Percentiles rank a stretch among this genome's conserved stretches.
Conservation (phyloP, 2,329 filamentous ascomycete genomes). For the Plectosphaerella sp. region DNA sequence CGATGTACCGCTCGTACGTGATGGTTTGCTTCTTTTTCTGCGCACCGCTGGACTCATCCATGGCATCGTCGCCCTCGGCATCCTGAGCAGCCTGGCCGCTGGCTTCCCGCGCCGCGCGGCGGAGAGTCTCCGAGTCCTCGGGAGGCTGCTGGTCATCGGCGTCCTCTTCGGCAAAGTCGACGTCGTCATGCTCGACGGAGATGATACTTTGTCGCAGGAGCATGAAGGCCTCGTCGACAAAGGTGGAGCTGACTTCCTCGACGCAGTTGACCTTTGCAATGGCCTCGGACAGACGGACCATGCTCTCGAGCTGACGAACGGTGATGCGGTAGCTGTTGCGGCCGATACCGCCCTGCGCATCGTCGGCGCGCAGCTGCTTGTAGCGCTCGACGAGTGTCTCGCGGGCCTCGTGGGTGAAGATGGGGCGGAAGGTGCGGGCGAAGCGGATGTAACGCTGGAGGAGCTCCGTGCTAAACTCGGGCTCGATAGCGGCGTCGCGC, state of each 20-base stretch:
- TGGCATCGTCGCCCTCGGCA: constrained; percentile 38
- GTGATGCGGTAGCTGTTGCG: constrained; percentile 97
- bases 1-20: constrained; percentile 91
- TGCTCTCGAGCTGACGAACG: constrained; percentile 88
- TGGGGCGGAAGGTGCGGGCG: constrained; percentile 87
- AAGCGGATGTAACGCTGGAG: constrained; percentile 97
- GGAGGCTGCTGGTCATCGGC: constrained; percentile 49
- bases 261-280: constrained; percentile 98
- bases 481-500: constrained; percentile 84
- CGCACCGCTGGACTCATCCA: constrained; percentile 33
- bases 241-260: constrained; percentile 76
- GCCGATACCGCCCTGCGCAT: constrained; percentile 89
- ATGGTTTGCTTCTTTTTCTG: constrained; percentile 72
- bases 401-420: constrained; percentile 86
- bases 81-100: constrained; percentile 43
- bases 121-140: constrained; percentile 41
- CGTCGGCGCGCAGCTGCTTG: constrained; percentile 89
- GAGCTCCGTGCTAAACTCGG: constrained; percentile 94
- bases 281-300: constrained; percentile 95
- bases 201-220: constrained; percentile 93
- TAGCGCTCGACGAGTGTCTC: constrained; percentile 84
- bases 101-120: constrained; percentile 30
- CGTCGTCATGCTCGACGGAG: constrained; percentile 94
- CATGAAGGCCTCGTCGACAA: constrained; percentile 90
- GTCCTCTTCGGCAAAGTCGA: constrained; percentile 84